These are phyloP conservation scores for Tuber magnatum DNA, from an alignment of 495 filamentous ascomycete species.

Conservation along the genomic window DNA sequence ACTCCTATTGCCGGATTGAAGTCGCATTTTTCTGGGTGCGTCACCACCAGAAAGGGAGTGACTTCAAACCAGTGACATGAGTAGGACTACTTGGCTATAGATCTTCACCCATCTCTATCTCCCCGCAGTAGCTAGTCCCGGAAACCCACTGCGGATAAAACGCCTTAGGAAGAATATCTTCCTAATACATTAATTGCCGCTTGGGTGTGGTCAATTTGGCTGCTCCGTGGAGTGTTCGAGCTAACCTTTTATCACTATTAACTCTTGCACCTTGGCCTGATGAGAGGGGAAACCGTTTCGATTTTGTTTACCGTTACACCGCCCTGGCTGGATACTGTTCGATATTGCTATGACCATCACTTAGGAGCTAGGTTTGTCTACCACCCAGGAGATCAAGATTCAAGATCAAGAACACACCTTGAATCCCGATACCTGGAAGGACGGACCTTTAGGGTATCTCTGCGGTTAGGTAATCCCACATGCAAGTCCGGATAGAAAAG, in stretches of 20 bases:
- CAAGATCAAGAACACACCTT: too few species aligned
- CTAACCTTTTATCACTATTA: not conserved
- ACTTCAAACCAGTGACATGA: too few species aligned
- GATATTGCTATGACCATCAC: not conserved
- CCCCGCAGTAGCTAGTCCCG: not conserved
- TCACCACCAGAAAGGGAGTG: too few species aligned
- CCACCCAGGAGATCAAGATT: too few species aligned
- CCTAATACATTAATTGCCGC: too few species aligned
- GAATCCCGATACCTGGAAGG: too few species aligned
- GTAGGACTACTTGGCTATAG: not conserved
- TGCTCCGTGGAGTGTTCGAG: not conserved
- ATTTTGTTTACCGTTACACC: not conserved
- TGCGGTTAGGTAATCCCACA: too few species aligned
- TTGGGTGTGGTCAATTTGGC: not conserved
- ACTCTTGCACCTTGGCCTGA: not conserved
- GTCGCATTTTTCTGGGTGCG: too few species aligned
- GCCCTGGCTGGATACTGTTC: not conserved
- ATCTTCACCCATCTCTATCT: not conserved
- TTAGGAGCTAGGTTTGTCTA: not conserved
- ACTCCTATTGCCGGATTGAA: too few species aligned
- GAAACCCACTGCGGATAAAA: not conserved
- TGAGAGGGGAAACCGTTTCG: not conserved
- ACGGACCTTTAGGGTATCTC: too few species aligned
- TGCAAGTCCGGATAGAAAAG: not conserved
- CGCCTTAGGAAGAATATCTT: not conserved